Base-by-base conservation (phyloP, 169 alveolate genomes). In the Plasmodium sp. region DNA sequence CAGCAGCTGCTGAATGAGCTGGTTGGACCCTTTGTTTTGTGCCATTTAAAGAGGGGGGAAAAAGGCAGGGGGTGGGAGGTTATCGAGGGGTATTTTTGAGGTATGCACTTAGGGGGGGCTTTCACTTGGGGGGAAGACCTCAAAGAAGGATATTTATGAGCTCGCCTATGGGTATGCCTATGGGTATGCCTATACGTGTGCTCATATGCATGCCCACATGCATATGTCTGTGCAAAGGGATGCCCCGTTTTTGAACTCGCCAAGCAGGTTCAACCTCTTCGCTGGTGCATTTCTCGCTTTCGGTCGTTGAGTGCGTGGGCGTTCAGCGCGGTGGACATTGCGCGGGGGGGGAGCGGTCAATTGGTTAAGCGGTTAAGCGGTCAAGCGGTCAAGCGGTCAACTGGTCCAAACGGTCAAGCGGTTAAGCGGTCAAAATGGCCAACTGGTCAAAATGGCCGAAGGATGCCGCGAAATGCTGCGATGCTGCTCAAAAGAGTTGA, bases 1-100 rank as follows among this genome's bases (percentile, higher is more conserved):
- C n/a, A n/a, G n/a, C n/a, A n/a, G n/a, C n/a, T n/a, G n/a, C 83
- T 96, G 98, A 83, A 96, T 96, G 43, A 96, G 90, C 31, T 96
- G 97, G 74, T 96, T 96, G 39, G 97, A 95, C n/a, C 97, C 93
- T 77, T 86, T 86, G 36, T 43, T 86, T 77, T 86, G 93, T 41
- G 93, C n/a, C 93, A 86, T 86, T 34, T 22, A n/a, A 1, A 62
- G 36, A 62, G 27, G 75, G 33, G 72, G 3, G 18, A 22, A 3
- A n/a, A 62, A 27, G 9, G 1, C 16, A 7, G 75, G 75, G 75
- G 27, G 36, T n/a, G 75, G 31, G 27, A 62, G 36, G 14, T 62
- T 1, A 9, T 62, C 36, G 34, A 18, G 9, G 31, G 58, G 12
- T 9, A 2, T 7, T 48, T 48, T 12, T 62, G 34, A 4, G n/a